Conservation (phyloP, 2,329 filamentous ascomycete genomes). For the Sarocladium kiliense region DNA sequence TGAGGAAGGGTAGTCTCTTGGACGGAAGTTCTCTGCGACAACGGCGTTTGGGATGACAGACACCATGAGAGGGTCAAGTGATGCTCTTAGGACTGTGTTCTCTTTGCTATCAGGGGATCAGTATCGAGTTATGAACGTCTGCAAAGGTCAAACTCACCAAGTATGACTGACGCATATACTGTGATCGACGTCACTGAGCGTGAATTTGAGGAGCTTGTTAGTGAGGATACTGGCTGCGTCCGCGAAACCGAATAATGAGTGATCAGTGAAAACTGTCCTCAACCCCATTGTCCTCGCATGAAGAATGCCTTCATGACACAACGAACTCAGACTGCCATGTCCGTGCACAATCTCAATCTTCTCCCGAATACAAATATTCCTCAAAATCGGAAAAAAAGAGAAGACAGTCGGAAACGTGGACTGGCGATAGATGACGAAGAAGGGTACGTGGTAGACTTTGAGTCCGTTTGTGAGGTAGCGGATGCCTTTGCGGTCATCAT, state of each 20-base stretch:
- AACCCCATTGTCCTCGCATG: conserved; percentile 96
- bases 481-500: conserved; percentile 83
- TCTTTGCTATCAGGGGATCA: conserved; percentile 64
- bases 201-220: conserved; percentile 96
- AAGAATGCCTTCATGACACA: conserved; percentile 91
- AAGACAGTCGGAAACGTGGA: conserved; percentile 95
- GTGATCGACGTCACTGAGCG: conserved; percentile 92
- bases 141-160: conserved; percentile 55
- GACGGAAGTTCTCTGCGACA: conserved; percentile 91
- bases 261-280: conserved; percentile 93
- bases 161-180: conserved; percentile 98
- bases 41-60: conserved; percentile 97
- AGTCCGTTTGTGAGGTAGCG: conserved; percentile 95
- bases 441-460: conserved; percentile 97
- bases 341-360: conserved; percentile 96
- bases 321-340: conserved; percentile 87
- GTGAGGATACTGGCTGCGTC: conserved; percentile 94
- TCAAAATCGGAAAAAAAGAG: conserved; percentile 96
- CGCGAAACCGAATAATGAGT: conserved; percentile 95
- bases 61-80: conserved; percentile 92
- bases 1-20: conserved; percentile 40
- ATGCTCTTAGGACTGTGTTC: conserved; percentile 91
- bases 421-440: conserved; percentile 90
- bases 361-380: conserved; percentile 92
- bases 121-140: background rate